These are phyloP conservation scores for Colletotrichum sp. DNA, from an alignment of 2,329 filamentous ascomycete species.

Conservation along the genomic window DNA sequence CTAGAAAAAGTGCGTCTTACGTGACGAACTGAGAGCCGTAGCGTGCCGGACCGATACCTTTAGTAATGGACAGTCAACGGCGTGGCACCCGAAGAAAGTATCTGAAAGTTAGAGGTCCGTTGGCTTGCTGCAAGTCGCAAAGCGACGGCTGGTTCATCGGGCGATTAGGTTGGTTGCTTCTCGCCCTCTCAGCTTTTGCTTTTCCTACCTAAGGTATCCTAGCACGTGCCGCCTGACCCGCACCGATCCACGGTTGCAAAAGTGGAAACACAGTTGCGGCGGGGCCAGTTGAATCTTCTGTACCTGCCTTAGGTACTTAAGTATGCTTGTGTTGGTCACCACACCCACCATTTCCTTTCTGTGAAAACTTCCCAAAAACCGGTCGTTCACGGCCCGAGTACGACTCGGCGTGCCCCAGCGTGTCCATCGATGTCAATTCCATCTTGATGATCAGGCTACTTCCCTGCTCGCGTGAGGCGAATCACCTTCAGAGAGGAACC, in stretches of 20 bases:
- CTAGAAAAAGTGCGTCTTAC: no score
- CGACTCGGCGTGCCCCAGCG: conserved; percentile 14
- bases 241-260: neutral
- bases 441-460: neutral
- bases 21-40: no score
- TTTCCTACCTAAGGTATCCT: no score
- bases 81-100: no score
- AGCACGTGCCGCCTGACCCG: neutral
- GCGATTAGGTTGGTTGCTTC: no score
- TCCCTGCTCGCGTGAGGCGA: neutral
- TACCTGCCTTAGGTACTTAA: no score
- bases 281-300: neutral
- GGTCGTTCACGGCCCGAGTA: conserved; percentile 21
- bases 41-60: no score
- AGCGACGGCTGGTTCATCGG: no score
- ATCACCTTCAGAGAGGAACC: neutral
- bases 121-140: no score
- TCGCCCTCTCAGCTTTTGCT: neutral
- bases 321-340: neutral
- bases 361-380: neutral
- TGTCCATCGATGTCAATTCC: neutral
- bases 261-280: neutral
- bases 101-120: no score
- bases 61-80: no score
- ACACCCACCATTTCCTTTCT: neutral